Conservation (phyloP, 1,284 basidiomycete genomes). For the Chalciporus sp. region DNA sequence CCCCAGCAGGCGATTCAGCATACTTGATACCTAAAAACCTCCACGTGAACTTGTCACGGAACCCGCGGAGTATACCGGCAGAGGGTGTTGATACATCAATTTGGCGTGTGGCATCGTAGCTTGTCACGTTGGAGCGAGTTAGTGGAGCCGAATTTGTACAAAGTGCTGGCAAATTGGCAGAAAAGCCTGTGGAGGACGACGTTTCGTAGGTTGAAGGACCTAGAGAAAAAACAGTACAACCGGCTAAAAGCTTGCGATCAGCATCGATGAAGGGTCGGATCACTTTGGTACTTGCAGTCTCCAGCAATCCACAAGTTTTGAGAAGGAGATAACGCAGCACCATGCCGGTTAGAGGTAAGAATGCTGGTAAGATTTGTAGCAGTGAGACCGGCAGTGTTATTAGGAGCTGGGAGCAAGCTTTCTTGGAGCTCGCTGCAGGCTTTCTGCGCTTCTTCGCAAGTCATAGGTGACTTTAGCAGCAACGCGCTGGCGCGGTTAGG, state of each 20-base stretch:
- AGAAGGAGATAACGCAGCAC: constrained; percentile 2
- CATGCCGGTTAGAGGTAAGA: constrained; percentile 15
- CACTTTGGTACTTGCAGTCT: neutral
- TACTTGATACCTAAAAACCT: constrained; percentile 22
- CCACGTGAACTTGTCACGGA: constrained; percentile 20
- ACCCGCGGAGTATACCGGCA: constrained; percentile 19
- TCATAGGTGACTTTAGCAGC: constrained; percentile 11
- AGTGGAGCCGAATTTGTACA: constrained; percentile 22
- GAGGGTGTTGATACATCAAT: constrained; percentile 14
- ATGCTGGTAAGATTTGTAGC: constrained; percentile 7
- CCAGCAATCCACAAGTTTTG: constrained; percentile 15
- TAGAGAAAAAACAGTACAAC: constrained; percentile 13
- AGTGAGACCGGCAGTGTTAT: constrained; percentile 1
- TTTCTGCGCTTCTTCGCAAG: constrained; percentile 10
- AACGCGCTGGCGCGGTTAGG: constrained; percentile 13
- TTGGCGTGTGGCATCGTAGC: constrained; percentile 16
- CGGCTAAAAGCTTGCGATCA: neutral
- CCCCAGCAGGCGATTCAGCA: constrained; percentile 5
- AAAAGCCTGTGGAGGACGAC: neutral
- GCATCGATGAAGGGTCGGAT: neutral
- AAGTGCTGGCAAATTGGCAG: constrained; percentile 7
- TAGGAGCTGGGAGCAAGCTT: constrained; percentile 11
- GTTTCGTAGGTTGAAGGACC: neutral
- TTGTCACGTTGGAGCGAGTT: constrained; percentile 22
- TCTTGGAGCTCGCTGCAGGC: constrained; percentile 18